These are phyloP conservation scores for Scedosporium boydii DNA, from an alignment of 2,329 filamentous ascomycete genomes.

Conservation along the genomic window DNA sequence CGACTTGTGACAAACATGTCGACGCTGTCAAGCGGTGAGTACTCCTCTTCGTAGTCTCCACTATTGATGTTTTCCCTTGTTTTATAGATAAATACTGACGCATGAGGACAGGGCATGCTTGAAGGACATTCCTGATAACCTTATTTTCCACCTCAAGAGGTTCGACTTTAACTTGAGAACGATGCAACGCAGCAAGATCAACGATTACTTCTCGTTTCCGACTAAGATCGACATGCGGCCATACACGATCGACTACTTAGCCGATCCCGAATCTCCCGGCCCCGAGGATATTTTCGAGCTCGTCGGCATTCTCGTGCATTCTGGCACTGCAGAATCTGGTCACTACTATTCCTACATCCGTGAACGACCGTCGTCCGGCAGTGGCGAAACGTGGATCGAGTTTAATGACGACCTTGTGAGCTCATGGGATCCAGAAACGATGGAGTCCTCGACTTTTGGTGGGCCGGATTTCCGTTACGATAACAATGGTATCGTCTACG, in stretches of 20 bases:
- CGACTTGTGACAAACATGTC: slow-evolving; percentile 77
- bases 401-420: slow-evolving; percentile 88
- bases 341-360: slow-evolving; percentile 97
- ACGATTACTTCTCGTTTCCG: slow-evolving; percentile 89
- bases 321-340: slow-evolving; percentile 83
- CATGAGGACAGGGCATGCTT: slow-evolving; percentile 60
- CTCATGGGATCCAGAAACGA: slow-evolving; percentile 61
- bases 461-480: slow-evolving; percentile 50
- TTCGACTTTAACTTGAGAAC: slow-evolving; percentile 75
- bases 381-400: slow-evolving; percentile 62
- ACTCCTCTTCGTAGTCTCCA: too few species aligned
- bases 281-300: slow-evolving; percentile 78
- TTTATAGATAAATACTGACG: background rate
- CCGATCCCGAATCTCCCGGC: slow-evolving; percentile 43
- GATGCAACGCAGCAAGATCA: slow-evolving; percentile 81
- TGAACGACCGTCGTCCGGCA: slow-evolving; percentile 53
- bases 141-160: slow-evolving; percentile 90
- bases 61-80: background rate
- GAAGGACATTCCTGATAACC: slow-evolving; percentile 83
- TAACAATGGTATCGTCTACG: slow-evolving; percentile 35
- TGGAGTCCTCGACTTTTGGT: slow-evolving; percentile 75
- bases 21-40: slow-evolving; percentile 78
- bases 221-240: slow-evolving; percentile 73
- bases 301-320: slow-evolving; percentile 90
- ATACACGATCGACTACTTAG: slow-evolving; percentile 81